These are phyloP conservation scores for Cytospora leucostoma DNA, from an alignment of 2,329 filamentous ascomycete genomes.

Conservation along the genomic window DNA sequence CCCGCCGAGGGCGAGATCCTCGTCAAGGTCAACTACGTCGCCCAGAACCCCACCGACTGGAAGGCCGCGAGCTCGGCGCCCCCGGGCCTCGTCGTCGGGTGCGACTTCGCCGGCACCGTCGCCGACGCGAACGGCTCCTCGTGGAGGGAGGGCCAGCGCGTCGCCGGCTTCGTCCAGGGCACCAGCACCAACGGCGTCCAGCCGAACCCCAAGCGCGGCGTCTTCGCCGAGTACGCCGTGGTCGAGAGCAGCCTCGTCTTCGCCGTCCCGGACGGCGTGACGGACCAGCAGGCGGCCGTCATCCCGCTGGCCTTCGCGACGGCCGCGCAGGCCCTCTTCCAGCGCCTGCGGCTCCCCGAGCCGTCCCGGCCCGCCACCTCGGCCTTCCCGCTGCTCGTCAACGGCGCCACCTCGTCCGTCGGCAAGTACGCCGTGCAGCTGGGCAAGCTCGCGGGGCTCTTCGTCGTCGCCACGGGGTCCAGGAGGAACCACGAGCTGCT, in stretches of 20 bases:
- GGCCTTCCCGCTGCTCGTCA: constrained; percentile 35
- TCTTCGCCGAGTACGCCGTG: constrained; percentile 36
- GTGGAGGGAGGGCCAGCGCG: constrained; percentile 37
- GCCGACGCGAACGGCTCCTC: constrained; percentile 35
- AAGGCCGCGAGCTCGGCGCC: constrained; percentile 30
- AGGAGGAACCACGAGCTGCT: constrained; percentile 27
- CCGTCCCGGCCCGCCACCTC: constrained; percentile 35
- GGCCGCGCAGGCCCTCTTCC: constrained; percentile 43
- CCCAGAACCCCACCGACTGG: constrained; percentile 42
- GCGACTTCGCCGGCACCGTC: constrained; percentile 40
- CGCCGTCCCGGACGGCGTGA: constrained; percentile 34
- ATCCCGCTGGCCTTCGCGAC: constrained; percentile 45
- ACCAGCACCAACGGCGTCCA: constrained; percentile 26
- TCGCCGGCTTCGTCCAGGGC: constrained; percentile 39
- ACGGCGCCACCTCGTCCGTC: constrained; percentile 26
- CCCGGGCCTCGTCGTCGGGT: constrained; percentile 36
- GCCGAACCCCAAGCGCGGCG: constrained; percentile 30
- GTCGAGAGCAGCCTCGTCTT: constrained; percentile 35
- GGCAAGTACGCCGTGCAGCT: constrained; percentile 28
- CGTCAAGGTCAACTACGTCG: constrained; percentile 36
- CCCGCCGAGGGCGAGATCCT: constrained; percentile 38
- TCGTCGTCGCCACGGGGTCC: constrained; percentile 27
- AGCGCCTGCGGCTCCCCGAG: constrained; percentile 36
- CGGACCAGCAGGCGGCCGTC: constrained; percentile 34
- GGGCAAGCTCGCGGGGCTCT: constrained; percentile 27